Evolutionary conservation across 2,329 filamentous ascomycete genomes (phyloP).

Genomic region (Helotiales sp.): DNA sequence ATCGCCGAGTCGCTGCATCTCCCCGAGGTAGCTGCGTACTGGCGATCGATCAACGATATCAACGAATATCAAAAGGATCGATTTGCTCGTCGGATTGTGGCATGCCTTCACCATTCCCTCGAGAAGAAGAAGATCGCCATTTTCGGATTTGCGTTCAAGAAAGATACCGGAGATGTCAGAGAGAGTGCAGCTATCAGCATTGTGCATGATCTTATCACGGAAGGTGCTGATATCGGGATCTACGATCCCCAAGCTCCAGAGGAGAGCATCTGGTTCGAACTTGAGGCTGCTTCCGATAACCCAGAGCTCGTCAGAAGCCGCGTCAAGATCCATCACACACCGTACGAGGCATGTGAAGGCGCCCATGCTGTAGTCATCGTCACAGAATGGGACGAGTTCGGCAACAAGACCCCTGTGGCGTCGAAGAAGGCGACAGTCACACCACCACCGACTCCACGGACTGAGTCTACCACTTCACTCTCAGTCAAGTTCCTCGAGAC

Average conservation of each 20-base stretch:
- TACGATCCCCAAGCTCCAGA: conserved; percentile 15
- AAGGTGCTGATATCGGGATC: conserved; percentile 11
- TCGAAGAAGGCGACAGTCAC: not conserved
- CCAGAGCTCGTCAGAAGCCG: not conserved
- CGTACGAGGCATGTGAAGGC: conserved; percentile 1
- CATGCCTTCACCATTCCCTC: conserved; percentile 69
- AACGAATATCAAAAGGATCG: conserved; percentile 75
- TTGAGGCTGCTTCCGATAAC: conserved; percentile 5
- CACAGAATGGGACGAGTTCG: conserved; percentile 15
- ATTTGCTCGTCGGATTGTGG: conserved; percentile 69
- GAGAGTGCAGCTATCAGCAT: conserved; percentile 47
- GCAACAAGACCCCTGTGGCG: conserved; percentile 4
- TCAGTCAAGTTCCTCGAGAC: conserved; percentile 26
- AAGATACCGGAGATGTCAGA: conserved; percentile 75
- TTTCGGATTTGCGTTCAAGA: conserved; percentile 79
- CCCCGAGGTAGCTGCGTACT: conserved; percentile 74
- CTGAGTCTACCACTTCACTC: conserved; percentile 29
- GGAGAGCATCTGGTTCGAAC: conserved; percentile 13
- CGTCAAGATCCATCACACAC: conserved; percentile 3
- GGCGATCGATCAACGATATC: conserved; percentile 73
- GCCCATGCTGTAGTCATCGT: conserved; percentile 12
- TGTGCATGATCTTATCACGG: conserved; percentile 10
- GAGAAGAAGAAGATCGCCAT: conserved; percentile 72
- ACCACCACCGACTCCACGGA: conserved; percentile 28
- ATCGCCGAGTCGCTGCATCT: conserved; percentile 72